These are phyloP conservation scores for Rhipidocladum racemiflorum DNA, from an alignment of 176 grass and related monocot genomes.

Conservation along the genomic window DNA sequence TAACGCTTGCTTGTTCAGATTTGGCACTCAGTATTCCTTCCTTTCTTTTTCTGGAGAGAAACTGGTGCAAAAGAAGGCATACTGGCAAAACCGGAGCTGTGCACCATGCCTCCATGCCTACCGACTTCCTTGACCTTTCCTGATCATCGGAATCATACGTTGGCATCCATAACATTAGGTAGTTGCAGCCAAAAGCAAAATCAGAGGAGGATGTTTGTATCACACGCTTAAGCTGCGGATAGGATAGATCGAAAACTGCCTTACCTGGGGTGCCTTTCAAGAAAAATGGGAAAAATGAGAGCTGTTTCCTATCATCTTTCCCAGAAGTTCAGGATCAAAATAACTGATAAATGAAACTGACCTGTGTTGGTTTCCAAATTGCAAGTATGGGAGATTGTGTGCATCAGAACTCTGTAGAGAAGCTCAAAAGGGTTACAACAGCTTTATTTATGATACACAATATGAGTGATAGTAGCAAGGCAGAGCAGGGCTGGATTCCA, in stretches of 20 bases:
- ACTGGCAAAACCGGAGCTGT: background rate
- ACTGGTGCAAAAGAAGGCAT: background rate
- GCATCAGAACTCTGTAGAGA: background rate
- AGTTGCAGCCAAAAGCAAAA: background rate
- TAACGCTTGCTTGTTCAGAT: background rate
- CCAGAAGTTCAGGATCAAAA: background rate
- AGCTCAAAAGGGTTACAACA: background rate
- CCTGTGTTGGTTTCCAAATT: background rate
- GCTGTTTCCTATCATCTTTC: background rate
- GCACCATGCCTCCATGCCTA: background rate
- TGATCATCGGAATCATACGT: background rate
- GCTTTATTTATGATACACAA: background rate
- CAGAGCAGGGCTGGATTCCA: background rate
- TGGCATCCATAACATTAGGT: background rate
- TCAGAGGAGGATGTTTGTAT: background rate
- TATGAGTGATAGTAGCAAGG: background rate
- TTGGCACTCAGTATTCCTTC: background rate
- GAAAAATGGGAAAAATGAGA: background rate
- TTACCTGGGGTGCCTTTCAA: background rate
- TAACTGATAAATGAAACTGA: background rate
- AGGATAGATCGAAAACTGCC: no score
- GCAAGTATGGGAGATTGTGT: background rate
- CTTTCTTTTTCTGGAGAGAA: background rate
- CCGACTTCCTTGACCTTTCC: conserved; percentile 23
- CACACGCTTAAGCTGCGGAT: background rate